Evolutionary conservation across 345 rosid genomes (phyloP).

Genomic region (Acer saccharum): DNA sequence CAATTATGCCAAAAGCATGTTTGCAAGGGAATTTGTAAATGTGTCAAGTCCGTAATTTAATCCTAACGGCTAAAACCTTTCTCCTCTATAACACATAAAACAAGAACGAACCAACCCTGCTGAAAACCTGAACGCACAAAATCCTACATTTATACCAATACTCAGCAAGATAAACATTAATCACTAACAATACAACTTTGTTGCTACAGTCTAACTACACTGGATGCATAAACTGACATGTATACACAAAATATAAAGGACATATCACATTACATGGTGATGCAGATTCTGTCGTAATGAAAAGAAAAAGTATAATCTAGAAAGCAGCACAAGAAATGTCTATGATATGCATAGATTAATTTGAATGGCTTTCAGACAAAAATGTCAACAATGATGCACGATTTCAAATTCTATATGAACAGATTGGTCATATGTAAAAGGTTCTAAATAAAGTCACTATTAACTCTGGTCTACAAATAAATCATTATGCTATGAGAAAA

Average conservation of each 20-base stretch:
- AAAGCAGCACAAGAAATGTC: not conserved
- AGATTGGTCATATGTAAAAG: not conserved
- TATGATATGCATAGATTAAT: not conserved
- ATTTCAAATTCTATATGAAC: not conserved
- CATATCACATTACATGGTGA: not conserved
- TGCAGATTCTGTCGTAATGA: not conserved
- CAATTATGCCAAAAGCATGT: not conserved
- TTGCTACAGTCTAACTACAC: not conserved
- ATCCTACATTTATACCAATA: not conserved
- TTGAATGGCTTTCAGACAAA: not conserved
- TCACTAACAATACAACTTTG: not conserved
- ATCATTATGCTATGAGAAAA: not conserved
- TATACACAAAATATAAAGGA: not conserved
- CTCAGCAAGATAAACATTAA: not conserved
- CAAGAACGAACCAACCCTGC: not conserved
- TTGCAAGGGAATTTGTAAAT: not conserved
- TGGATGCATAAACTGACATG: not conserved
- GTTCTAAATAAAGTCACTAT: not conserved
- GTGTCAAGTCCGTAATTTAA: not conserved
- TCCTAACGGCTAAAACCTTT: not conserved
- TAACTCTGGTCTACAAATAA: not conserved
- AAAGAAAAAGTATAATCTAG: not conserved
- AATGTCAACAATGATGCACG: not conserved
- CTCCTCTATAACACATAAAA: constrained; percentile 6
- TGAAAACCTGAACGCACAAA: not conserved